phyloP scores from a whole-genome alignment of 2,329 filamentous ascomycete species.

The Monosporascus sp. region DNA sequence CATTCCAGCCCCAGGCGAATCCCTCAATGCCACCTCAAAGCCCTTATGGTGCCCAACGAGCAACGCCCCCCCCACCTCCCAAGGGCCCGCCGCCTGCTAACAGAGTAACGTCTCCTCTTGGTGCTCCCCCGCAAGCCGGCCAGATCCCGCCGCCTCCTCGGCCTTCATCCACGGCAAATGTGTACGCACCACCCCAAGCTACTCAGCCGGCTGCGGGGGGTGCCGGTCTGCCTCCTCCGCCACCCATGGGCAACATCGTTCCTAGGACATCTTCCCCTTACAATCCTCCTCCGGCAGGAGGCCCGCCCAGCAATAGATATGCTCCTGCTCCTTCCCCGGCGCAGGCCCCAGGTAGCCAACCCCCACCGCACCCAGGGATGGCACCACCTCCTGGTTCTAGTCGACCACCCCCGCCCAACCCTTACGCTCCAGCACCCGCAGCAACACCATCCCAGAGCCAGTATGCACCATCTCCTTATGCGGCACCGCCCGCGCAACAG shows the following conservation, averaged over 20 bases:
- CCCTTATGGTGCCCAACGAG: slow-evolving; percentile 53
- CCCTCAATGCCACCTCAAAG: slow-evolving; percentile 48
- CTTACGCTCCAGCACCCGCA: slow-evolving; percentile 46
- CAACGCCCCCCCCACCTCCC: slow-evolving; percentile 75
- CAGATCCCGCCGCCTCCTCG: slow-evolving; percentile 40
- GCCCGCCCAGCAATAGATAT: slow-evolving; percentile 71
- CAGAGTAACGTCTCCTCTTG: slow-evolving; percentile 68
- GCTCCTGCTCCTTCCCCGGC: slow-evolving; percentile 61
- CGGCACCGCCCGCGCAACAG: slow-evolving; percentile 34
- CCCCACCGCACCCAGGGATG: slow-evolving; percentile 28
- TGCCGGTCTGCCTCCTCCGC: slow-evolving; percentile 30
- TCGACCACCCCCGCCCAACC: slow-evolving; percentile 42
- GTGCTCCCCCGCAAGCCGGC: slow-evolving; percentile 47
- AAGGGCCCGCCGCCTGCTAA: slow-evolving; percentile 65
- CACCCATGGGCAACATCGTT: slow-evolving; percentile 47
- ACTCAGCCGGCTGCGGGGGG: slow-evolving; percentile 28
- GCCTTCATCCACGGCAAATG: slow-evolving; percentile 54
- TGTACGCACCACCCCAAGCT: slow-evolving; percentile 59
- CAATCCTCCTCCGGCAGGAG: slow-evolving; percentile 67
- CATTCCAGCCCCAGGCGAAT: slow-evolving; percentile 65
- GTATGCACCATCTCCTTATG: slow-evolving; percentile 57
- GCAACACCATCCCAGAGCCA: slow-evolving; percentile 43
- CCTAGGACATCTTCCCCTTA: slow-evolving; percentile 80
- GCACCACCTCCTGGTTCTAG: slow-evolving; percentile 30
- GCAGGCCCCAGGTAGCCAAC: slow-evolving; percentile 36